Evolutionary conservation across 129 eudicot genomes (phyloP), one percentile per base, ranked within the genome.

Genomic region (Oenanthe sinensis): DNA sequence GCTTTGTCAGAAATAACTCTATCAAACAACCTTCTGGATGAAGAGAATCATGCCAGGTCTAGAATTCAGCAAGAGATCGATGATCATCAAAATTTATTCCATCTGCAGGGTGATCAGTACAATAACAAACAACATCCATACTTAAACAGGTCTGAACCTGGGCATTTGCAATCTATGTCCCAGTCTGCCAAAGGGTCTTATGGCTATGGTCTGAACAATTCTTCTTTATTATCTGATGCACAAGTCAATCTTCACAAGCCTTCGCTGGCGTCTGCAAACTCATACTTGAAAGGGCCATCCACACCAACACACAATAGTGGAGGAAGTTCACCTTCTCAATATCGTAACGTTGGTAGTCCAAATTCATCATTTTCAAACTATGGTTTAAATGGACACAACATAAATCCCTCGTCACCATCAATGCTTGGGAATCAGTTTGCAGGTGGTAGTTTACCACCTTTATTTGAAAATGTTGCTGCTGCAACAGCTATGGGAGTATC

Each of bases 1-100:
- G 93, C 96, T 74, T 87, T 91, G 65, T 86, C 95, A 5, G 88
- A 89, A 70, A 86, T 89, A 88, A 83, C 33, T 72, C 80, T 89
- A 11, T 89, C 96, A 19, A 87, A 88, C 60, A 83, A 81, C 74
- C 81, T 84, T 75, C 63, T 82, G 15, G 86, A 86, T 79, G 91
- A 85, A 63, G 89, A 85, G 80, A 83, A 80, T 52, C 85, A 83
- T 60, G 55, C 77, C 15, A 74, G 78, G 60, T 82, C 91, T 36
- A 87, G 79, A 36, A 80, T 77, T 69, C 85, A 88, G 36, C 90
- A 78, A 5, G 88, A 83, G 69, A 60, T 81, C 3, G 75, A 80
- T 48, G 89, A 82, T 58, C 87, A 84, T 5, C 81, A 82, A 16
- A 84, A 79, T 10, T 75, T 84, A 33, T 84, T 58, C 42, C 71